Conservation (phyloP, 169 alveolate genomes). For the Babesia bovis region DNA sequence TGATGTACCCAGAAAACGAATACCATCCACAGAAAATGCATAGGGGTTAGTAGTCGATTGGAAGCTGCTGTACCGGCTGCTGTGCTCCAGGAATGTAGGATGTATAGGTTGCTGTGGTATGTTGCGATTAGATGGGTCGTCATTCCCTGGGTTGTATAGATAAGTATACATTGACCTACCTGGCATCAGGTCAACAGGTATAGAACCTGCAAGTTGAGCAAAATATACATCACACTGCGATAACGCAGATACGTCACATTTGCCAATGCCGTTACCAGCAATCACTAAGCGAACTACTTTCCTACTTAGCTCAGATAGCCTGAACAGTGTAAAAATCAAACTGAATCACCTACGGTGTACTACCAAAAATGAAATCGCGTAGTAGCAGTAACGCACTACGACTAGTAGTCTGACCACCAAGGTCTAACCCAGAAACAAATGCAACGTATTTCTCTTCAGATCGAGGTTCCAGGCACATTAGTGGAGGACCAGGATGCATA, state of each 20-base stretch:
- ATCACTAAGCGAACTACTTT: constrained; percentile 56
- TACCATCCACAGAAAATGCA: constrained; percentile 62
- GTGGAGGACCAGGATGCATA: constrained; percentile 59
- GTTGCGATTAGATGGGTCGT: constrained; percentile 68
- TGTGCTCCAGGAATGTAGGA: constrained; percentile 62
- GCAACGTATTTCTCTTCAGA: constrained; percentile 60
- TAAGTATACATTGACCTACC: constrained; percentile 17
- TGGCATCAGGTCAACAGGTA: constrained; percentile 67
- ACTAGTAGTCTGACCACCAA: constrained; percentile 9
- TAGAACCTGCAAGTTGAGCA: constrained; percentile 55
- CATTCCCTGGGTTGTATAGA: constrained; percentile 9
- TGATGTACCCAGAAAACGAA: constrained; percentile 63
- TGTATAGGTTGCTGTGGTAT: constrained; percentile 66
- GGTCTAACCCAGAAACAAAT: constrained; percentile 49
- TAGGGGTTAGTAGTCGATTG: constrained; percentile 68
- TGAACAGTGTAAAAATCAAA: not conserved
- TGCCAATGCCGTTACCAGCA: constrained; percentile 65
- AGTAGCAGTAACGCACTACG: constrained; percentile 46
- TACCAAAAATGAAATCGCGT: constrained; percentile 49
- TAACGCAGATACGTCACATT: constrained; percentile 51
- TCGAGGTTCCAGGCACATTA: constrained; percentile 13
- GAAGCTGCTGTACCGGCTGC: constrained; percentile 56
- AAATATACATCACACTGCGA: constrained; percentile 39
- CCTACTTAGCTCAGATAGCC: constrained; percentile 34
- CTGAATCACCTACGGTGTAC: constrained; percentile 30